Conservation (phyloP, 768 basidiomycete species). For the Russula virescens region DNA sequence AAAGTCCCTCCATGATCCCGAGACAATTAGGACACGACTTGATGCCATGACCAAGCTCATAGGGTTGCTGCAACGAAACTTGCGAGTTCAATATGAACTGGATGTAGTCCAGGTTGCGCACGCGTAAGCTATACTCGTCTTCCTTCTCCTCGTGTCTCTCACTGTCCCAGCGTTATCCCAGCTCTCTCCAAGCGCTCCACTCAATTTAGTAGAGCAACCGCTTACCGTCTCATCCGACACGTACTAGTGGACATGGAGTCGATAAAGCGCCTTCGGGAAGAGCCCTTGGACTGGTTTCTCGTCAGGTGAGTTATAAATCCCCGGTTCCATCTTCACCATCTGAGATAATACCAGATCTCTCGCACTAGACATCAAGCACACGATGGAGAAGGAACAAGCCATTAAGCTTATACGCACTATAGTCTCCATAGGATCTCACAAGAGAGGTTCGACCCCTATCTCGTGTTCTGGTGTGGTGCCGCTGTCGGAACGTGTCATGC, state of each 20-base stretch:
- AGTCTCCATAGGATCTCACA: slow-evolving; percentile 67
- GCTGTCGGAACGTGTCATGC: slow-evolving; percentile 70
- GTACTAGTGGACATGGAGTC: slow-evolving; percentile 66
- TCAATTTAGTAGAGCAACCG: slow-evolving; percentile 69
- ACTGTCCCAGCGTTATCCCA: slow-evolving; percentile 60
- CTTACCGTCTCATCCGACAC: slow-evolving; percentile 81
- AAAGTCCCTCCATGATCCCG: slow-evolving; percentile 33
- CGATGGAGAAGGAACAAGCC: slow-evolving; percentile 86
- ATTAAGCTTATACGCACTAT: slow-evolving; percentile 83
- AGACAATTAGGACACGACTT: slow-evolving; percentile 48
- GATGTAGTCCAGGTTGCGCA: slow-evolving; percentile 63
- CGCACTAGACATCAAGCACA: slow-evolving; percentile 75
- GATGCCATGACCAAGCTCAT: slow-evolving; percentile 63
- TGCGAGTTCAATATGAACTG: slow-evolving; percentile 73
- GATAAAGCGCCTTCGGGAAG: slow-evolving; percentile 55
- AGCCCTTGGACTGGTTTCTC: slow-evolving; percentile 83
- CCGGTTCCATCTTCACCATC: background rate
- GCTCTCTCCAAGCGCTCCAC: slow-evolving; percentile 70
- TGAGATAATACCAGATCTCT: slow-evolving; percentile 53
- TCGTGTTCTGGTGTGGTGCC: slow-evolving; percentile 45
- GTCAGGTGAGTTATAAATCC: slow-evolving; percentile 55
- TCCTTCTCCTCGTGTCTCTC: slow-evolving; percentile 1
- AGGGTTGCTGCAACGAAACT: slow-evolving; percentile 57
- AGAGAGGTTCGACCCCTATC: slow-evolving; percentile 40
- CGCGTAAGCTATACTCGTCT: slow-evolving; percentile 48